Evolutionary conservation across 345 rosid species (phyloP), one percentile per base, ranked within the genome.

Genomic region (Salix udensis): DNA sequence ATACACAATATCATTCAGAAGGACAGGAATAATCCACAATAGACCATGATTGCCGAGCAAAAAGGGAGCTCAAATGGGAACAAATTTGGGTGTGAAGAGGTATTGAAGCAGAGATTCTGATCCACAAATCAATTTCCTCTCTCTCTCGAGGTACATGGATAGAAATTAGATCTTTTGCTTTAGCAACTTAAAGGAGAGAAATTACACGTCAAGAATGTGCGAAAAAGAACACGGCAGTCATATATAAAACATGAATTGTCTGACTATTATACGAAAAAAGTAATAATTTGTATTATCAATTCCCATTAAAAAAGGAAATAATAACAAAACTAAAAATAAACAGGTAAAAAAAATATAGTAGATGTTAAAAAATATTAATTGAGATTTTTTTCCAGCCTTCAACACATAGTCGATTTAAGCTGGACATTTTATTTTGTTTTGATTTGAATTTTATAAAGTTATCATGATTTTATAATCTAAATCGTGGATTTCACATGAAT

Each of bases 1-100:
- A 66, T 52, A 71, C 73, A 67, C 66, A 42, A 48, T 44, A 77
- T 66, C 70, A 52, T 30, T 74, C 23, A 36, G 26, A 64, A 34
- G 55, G 71, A 44, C 50, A 60, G 64, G 65, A 68, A 28, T 28
- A 28, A 39, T 64, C 8, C 46, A 61, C 40, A 78, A 76, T 61
- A 53, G 61, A 62, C 30, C 16, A 68, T 15, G 65, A 62, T 65
- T n/a, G 24, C 55, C 73, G 40, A 65, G 53, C 28, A 50, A 11
- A 70, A 66, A 5, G 60, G 12, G 61, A 66, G 55, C 46, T 40
- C 30, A 4, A 40, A 40, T 30, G 50, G 39, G 11, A 78, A 21
- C 19, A 72, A 24, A 39, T 4, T 64, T 40, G 73, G 61, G 55
- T 61, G 52, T 48, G 39, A 71, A 60, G 46, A 62, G 34, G 14